These are phyloP conservation scores for Candida wancherniae DNA, from an alignment of 805 yeast genomes.

Conservation along the genomic window DNA sequence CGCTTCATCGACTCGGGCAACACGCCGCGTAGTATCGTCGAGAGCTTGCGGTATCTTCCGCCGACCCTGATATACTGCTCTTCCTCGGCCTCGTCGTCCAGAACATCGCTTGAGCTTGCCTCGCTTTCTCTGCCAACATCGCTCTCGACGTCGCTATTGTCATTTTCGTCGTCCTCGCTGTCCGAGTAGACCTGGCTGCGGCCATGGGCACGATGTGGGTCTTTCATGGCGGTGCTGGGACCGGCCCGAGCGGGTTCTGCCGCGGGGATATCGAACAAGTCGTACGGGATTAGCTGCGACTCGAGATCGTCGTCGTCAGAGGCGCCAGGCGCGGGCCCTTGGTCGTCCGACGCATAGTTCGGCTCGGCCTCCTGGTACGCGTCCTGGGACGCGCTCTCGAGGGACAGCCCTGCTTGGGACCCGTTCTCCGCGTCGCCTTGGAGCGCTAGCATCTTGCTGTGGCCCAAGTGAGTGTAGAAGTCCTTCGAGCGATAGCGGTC, in stretches of 20 bases:
- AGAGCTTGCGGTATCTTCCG: conserved; percentile 22
- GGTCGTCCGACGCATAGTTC: conserved; percentile 3
- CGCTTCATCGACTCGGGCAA: conserved; percentile 39
- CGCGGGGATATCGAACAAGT: conserved; percentile 7
- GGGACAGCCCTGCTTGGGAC: neutral
- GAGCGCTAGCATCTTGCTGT: conserved; percentile 11
- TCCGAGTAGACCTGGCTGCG: too few species aligned
- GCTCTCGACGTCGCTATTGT: too few species aligned
- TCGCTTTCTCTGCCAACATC: too few species aligned
- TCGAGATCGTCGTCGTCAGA: conserved; percentile 2
- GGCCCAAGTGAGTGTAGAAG: conserved; percentile 36
- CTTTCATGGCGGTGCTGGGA: too few species aligned
- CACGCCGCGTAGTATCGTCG: conserved; percentile 30
- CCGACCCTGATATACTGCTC: conserved; percentile 17
- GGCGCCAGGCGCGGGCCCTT: conserved; percentile 2
- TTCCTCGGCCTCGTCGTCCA: conserved; percentile 6
- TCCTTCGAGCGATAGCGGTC: conserved; percentile 35
- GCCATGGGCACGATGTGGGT: too few species aligned
- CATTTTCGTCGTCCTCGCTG: too few species aligned
- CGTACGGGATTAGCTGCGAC: conserved; percentile 11
- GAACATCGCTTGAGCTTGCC: too few species aligned
- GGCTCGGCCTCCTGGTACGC: conserved; percentile 4
- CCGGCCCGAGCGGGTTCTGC: too few species aligned
- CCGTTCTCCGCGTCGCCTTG: conserved; percentile 10
- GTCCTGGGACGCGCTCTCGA: conserved; percentile 4